phyloP scores from a whole-genome alignment of 371 early-diverging fungal species.

The Rhizomucor miehei region DNA sequence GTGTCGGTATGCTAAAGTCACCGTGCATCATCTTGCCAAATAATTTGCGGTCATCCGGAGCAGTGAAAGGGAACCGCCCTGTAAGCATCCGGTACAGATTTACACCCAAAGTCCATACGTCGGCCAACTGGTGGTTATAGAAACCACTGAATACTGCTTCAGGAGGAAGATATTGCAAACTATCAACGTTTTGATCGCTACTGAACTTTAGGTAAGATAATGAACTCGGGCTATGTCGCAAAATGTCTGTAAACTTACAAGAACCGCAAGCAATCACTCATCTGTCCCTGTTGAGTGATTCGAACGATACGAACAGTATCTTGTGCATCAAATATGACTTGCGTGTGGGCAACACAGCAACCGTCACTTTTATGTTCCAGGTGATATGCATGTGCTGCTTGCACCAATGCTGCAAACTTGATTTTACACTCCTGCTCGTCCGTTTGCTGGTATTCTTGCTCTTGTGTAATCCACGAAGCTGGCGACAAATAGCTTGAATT shows the following conservation, averaged over 20 bases:
- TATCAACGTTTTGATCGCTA: constrained; percentile 6
- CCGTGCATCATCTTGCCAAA: constrained; percentile 36
- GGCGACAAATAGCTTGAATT: not conserved
- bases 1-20: constrained; percentile 28
- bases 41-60: constrained; percentile 21
- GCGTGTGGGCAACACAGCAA: constrained; percentile 5
- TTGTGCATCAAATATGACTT: constrained; percentile 6
- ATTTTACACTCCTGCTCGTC: constrained; percentile 21
- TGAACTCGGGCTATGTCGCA: not conserved
- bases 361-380: constrained; percentile 7
- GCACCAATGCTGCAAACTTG: constrained; percentile 21
- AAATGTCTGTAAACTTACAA: no score
- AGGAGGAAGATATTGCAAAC: constrained; percentile 40
- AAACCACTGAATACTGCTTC: constrained; percentile 16
- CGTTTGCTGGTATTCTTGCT: not conserved
- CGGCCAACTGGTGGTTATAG: constrained; percentile 17
- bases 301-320: constrained; percentile 16
- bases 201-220: not conserved
- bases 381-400: constrained; percentile 16
- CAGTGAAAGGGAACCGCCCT: constrained; percentile 36
- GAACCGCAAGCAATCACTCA: constrained; percentile 6
- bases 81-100: constrained; percentile 39
- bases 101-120: constrained; percentile 46
- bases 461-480: constrained; percentile 1
- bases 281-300: constrained; percentile 5